phyloP scores from a whole-genome alignment of 768 basidiomycete genomes.

The Brasilioporus rufonigricans region DNA sequence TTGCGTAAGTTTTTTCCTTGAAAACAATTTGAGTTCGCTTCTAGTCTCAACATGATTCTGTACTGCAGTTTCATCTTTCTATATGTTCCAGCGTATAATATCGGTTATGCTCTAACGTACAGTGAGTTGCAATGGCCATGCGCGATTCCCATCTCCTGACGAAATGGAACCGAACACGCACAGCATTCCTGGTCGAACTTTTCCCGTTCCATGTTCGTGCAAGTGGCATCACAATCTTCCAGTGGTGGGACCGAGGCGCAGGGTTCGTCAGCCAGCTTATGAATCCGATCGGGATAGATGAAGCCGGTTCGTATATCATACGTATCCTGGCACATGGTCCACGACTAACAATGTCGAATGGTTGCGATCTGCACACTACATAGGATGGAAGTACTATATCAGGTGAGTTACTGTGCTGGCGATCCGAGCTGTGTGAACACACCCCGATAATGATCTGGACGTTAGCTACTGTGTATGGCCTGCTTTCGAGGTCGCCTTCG shows the following conservation, averaged over 20 bases:
- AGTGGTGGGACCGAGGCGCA: constrained; percentile 49
- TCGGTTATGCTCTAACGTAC: not conserved
- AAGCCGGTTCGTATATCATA: not conserved
- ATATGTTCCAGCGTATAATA: not conserved
- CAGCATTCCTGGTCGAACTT: constrained; percentile 27
- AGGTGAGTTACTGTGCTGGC: not conserved
- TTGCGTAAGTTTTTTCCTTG: not conserved
- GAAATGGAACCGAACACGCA: not conserved
- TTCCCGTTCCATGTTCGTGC: not conserved
- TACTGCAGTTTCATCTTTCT: constrained; percentile 1
- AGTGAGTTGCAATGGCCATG: too few species aligned
- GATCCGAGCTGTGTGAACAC: too few species aligned
- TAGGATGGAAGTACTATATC: not conserved
- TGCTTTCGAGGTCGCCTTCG: not conserved
- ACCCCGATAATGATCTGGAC: too few species aligned
- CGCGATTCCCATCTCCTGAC: too few species aligned
- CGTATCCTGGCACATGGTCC: too few species aligned
- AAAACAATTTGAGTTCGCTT: too few species aligned
- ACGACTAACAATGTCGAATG: too few species aligned
- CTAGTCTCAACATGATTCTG: not conserved
- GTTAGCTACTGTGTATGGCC: not conserved
- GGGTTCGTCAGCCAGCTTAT: constrained; percentile 10
- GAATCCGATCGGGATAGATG: constrained; percentile 17
- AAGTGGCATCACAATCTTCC: constrained; percentile 41
- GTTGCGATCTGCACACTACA: too few species aligned